Conservation (phyloP, 805 yeast species). For the Jamesozyma spencerorum region DNA sequence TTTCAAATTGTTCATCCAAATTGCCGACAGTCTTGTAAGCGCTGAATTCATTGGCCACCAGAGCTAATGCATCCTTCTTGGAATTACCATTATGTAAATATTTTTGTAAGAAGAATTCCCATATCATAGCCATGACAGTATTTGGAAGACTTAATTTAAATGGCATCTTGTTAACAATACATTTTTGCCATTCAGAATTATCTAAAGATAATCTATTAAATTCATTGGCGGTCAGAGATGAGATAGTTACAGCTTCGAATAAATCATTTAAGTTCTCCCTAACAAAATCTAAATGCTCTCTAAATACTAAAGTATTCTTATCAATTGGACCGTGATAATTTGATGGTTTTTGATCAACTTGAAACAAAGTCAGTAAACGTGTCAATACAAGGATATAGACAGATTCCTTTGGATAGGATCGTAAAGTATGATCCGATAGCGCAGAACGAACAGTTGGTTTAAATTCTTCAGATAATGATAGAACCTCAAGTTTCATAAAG, state of each 20-base stretch:
- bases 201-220: constrained; percentile 42
- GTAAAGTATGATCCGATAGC: constrained; percentile 31
- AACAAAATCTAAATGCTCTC: constrained; percentile 52
- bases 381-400: constrained; percentile 36
- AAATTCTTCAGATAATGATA: constrained; percentile 30
- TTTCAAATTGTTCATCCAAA: constrained; percentile 22
- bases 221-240: constrained; percentile 47
- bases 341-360: constrained; percentile 41
- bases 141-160: constrained; percentile 48
- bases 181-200: constrained; percentile 47
- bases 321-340: constrained; percentile 66
- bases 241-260: constrained; percentile 43
- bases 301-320: constrained; percentile 52
- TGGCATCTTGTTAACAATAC: constrained; percentile 49
- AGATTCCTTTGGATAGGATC: constrained; percentile 34
- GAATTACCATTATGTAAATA: constrained; percentile 29
- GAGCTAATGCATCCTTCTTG: constrained; percentile 24
- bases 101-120: constrained; percentile 29
- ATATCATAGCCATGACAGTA: constrained; percentile 45
- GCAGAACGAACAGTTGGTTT: constrained; percentile 26
- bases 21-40: constrained; percentile 24
- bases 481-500: constrained; percentile 37
- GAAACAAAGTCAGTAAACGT: constrained; percentile 40
- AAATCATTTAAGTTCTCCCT: constrained; percentile 43
- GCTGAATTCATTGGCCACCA: constrained; percentile 23